Evolutionary conservation across 2,329 filamentous ascomycete genomes (phyloP).

Genomic region (Talaromyces sp.): DNA sequence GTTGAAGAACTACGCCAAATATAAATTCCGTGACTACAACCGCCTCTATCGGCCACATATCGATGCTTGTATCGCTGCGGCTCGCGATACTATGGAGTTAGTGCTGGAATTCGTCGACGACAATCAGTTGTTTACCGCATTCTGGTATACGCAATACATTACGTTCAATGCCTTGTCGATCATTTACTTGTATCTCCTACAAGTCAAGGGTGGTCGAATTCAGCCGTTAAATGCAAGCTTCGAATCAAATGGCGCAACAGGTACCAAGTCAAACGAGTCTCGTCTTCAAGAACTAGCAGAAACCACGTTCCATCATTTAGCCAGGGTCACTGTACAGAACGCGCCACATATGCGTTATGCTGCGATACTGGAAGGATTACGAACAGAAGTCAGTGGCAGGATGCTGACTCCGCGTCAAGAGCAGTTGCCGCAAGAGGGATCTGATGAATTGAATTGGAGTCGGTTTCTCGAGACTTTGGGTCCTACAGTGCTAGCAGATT

Average conservation of each 20-base stretch:
- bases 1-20: background rate
- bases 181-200: background rate
- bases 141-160: background rate
- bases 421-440: background rate
- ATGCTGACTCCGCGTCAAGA: background rate
- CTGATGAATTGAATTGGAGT: background rate
- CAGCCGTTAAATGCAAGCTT: background rate
- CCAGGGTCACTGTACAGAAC: conserved; percentile 18
- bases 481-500: background rate
- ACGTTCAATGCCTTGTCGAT: background rate
- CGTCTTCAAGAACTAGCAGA: background rate
- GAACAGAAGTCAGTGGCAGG: conserved; percentile 20
- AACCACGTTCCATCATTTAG: background rate
- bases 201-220: background rate
- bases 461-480: background rate
- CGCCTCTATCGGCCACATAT: background rate
- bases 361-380: conserved; percentile 22
- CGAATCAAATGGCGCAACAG: background rate
- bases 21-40: background rate
- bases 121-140: background rate
- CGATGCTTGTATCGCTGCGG: background rate
- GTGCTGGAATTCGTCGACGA: background rate
- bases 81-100: background rate
- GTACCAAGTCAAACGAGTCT: background rate
- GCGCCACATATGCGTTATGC: conserved; percentile 24